phyloP scores from a whole-genome alignment of 352 stramenopile species.

The Phytophthora cactorum region DNA sequence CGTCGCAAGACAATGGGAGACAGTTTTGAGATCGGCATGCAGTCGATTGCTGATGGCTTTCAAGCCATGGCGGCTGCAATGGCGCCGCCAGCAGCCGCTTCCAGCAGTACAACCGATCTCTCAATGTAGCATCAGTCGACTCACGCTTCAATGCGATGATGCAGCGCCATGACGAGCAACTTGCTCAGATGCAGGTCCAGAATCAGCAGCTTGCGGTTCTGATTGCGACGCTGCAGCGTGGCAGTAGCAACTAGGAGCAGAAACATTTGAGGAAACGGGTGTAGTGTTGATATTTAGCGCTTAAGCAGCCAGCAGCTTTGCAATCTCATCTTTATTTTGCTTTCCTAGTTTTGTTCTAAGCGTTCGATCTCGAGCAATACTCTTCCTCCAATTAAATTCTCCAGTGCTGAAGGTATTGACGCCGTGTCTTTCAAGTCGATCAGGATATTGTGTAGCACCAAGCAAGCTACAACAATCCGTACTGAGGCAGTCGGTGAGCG shows the following conservation, averaged over 20 bases:
- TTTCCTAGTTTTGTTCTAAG: background rate
- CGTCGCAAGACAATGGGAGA: slow-evolving; percentile 6
- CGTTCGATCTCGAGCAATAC: background rate
- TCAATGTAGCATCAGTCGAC: background rate
- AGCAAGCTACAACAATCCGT: slow-evolving; percentile 9
- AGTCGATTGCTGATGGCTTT: slow-evolving; percentile 10
- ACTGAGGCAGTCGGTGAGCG: background rate
- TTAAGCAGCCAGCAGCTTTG: slow-evolving; percentile 3
- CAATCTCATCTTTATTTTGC: slow-evolving; percentile 20
- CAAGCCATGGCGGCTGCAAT: slow-evolving; percentile 11
- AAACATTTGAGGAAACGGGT: background rate
- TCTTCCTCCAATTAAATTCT: background rate
- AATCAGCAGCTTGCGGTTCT: slow-evolving; percentile 11
- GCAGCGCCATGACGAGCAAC: slow-evolving; percentile 7
- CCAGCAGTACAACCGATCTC: background rate
- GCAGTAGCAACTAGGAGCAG: background rate
- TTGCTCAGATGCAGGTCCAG: slow-evolving; percentile 10
- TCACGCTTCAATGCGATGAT: slow-evolving; percentile 8
- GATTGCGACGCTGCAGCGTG: slow-evolving; percentile 1
- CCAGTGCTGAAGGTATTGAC: background rate
- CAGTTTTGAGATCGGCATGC: slow-evolving; percentile 15
- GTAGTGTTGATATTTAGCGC: background rate
- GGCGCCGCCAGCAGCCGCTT: background rate
- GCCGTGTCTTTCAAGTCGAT: slow-evolving; percentile 16
- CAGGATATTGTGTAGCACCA: slow-evolving; percentile 8